Conservation (phyloP, 2,329 filamentous ascomycete genomes). For the Fusarium pilosicola region DNA sequence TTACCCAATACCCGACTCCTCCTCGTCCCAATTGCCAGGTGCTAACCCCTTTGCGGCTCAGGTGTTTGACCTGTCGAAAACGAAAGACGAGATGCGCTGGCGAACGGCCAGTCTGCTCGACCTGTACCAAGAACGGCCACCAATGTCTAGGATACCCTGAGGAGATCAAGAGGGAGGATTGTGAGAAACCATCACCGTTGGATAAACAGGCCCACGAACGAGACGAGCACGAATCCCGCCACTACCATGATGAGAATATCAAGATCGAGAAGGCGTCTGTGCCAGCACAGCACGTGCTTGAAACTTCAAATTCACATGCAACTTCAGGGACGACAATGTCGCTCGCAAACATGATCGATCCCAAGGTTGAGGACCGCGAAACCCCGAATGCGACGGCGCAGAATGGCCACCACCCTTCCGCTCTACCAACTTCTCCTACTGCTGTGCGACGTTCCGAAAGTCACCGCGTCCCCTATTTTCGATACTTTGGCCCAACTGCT, state of each 20-base stretch:
- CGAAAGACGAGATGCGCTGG: conserved; percentile 81
- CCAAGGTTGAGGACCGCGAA: conserved; percentile 18
- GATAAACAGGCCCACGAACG: conserved; percentile 22
- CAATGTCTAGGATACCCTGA: conserved; percentile 75
- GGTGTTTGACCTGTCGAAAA: conserved; percentile 68
- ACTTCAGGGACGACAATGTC: conserved; percentile 13
- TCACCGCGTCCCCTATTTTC: conserved; percentile 84
- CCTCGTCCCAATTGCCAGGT: background rate
- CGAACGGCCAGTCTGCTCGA: conserved; percentile 76
- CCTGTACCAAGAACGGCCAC: conserved; percentile 77
- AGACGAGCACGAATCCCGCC: conserved; percentile 44
- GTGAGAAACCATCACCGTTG: conserved; percentile 36
- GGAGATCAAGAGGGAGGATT: conserved; percentile 56
- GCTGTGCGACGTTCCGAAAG: conserved; percentile 62
- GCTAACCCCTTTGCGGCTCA: conserved; percentile 34
- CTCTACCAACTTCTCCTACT: conserved; percentile 51
- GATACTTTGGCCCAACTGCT: conserved; percentile 90
- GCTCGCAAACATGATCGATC: conserved; percentile 19
- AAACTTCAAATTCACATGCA: conserved; percentile 14
- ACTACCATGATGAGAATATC: conserved; percentile 51
- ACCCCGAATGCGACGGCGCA: conserved; percentile 1
- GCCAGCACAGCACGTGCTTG: conserved; percentile 19
- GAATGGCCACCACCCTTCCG: conserved; percentile 6
- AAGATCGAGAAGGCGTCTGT: conserved; percentile 44
- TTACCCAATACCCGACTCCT: background rate